Base-by-base conservation (phyloP, 2,329 filamentous ascomycete genomes). In the Colletotrichum eleusines region DNA sequence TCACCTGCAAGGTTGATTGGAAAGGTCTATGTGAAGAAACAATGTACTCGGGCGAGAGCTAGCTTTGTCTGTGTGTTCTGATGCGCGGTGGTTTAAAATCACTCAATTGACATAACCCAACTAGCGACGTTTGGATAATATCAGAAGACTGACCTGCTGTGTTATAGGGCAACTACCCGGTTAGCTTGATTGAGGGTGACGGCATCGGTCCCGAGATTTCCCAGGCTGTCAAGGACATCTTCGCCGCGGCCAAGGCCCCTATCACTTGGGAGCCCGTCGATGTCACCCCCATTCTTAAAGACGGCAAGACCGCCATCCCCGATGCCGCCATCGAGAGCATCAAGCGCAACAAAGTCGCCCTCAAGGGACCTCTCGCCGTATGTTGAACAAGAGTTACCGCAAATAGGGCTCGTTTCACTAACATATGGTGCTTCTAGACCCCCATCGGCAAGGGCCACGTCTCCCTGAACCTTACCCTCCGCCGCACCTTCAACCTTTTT, bases 401-500 rank as follows among this genome's bases (percentile, higher is more conserved):
- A 38, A 9, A 6, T 50, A 28, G 4, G 44, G 26, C 55, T 42
- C 35, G 23, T 26, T 42, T n/a, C n/a, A 20, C 48, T 61, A 61
- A 60, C 64, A 62, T 73, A 2, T 4, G 62, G 73, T 74, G 73
- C 55, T 73, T 73, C 64, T 63, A 72, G 69, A 72, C 69, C 23
- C 69, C 69, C 48, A 72, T 99, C 79, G 96, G 97, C 84, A 99
- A 98, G 89, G 96, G 96, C 80, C 96, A 99, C 86, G 95, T 99
- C 82, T 98, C 96, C 70, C 93, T 99, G 77, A 99, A 99, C 89
- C 88, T 99, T 75, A 99, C 96, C 72, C 94, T 99, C 79, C 95
- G 96, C 81, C 93, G 96, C 81, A 99, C 97, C 74, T 99, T 99
- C 88, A 99, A 99, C 89, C 94, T 99, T 79, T 99, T 99, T 84